phyloP scores from a whole-genome alignment of 306 rosid genomes.

The Myrica gale region DNA sequence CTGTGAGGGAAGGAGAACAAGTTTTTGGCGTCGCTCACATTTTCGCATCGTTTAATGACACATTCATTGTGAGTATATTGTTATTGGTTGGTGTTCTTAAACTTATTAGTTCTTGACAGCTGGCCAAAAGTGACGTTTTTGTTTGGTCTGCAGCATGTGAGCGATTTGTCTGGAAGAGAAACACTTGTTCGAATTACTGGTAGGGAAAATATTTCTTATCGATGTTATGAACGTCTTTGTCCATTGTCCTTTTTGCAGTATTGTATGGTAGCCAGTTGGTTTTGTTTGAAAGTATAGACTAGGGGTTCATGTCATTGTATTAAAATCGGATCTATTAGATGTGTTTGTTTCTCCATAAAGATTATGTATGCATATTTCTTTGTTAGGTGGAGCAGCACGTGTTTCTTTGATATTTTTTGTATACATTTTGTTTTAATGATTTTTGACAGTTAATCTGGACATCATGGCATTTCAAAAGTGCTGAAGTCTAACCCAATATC shows the following conservation, averaged over 20 bases:
- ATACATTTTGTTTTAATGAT: neutral
- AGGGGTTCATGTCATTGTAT: neutral
- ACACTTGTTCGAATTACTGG: conserved; percentile 83
- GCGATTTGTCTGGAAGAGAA: conserved; percentile 81
- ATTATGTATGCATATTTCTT: neutral
- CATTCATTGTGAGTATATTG: conserved; percentile 62
- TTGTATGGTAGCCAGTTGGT: neutral
- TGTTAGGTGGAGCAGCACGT: neutral
- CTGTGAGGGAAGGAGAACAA: conserved; percentile 81
- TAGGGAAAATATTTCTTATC: conserved; percentile 16
- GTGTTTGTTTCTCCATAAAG: neutral
- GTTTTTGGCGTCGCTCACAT: conserved; percentile 84
- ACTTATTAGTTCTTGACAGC: neutral
- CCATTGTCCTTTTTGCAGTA: neutral
- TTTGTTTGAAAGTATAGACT: neutral
- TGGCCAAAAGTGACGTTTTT: neutral
- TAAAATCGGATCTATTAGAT: neutral
- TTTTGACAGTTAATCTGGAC: neutral
- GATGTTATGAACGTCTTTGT: neutral
- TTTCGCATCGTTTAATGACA: conserved; percentile 80
- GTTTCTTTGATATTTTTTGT: neutral
- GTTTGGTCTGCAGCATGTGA: conserved; percentile 58
- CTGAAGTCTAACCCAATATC: neutral
- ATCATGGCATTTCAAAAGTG: neutral
- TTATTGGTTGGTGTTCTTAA: neutral